phyloP scores from a whole-genome alignment of 108 stramenopile genomes.

The Cylindrotheca closterium region DNA sequence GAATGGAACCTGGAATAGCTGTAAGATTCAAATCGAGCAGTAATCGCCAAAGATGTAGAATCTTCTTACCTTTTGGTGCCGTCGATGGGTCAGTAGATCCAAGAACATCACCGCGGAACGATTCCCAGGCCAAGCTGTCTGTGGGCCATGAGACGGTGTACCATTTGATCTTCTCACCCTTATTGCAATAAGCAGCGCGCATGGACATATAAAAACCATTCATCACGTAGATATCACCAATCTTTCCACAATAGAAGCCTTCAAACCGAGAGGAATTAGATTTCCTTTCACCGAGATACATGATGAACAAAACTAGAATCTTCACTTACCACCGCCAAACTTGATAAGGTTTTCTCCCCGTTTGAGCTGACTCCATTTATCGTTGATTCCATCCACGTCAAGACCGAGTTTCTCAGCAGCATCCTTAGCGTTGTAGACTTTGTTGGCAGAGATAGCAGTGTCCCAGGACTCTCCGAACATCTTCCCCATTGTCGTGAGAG shows the following conservation, averaged over 20 bases:
- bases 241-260: slow-evolving; percentile 81
- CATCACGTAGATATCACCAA: slow-evolving; percentile 73
- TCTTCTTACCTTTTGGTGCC: slow-evolving; percentile 40
- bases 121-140: slow-evolving; percentile 61
- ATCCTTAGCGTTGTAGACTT: slow-evolving; percentile 84
- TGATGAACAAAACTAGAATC: no score
- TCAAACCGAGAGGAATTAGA: background rate
- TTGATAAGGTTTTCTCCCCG: slow-evolving; percentile 75
- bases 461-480: slow-evolving; percentile 80
- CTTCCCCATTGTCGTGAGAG: no score
- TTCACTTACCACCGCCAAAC: slow-evolving; percentile 72
- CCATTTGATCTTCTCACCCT: slow-evolving; percentile 73
- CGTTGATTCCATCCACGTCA: slow-evolving; percentile 61
- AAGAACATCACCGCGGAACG: slow-evolving; percentile 71
- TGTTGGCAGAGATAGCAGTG: slow-evolving; percentile 64
- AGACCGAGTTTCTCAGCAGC: slow-evolving; percentile 73
- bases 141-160: slow-evolving; percentile 77
- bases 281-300: no score
- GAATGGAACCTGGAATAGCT: slow-evolving; percentile 67
- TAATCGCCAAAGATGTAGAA: background rate
- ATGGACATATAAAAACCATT: slow-evolving; percentile 88
- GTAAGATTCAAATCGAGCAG: slow-evolving; percentile 49
- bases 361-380: slow-evolving; percentile 34
- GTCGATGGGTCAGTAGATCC: slow-evolving; percentile 50
- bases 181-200: slow-evolving; percentile 38